These are phyloP conservation scores for Apiospora marii DNA, from an alignment of 2,329 filamentous ascomycete species.

Conservation along the genomic window DNA sequence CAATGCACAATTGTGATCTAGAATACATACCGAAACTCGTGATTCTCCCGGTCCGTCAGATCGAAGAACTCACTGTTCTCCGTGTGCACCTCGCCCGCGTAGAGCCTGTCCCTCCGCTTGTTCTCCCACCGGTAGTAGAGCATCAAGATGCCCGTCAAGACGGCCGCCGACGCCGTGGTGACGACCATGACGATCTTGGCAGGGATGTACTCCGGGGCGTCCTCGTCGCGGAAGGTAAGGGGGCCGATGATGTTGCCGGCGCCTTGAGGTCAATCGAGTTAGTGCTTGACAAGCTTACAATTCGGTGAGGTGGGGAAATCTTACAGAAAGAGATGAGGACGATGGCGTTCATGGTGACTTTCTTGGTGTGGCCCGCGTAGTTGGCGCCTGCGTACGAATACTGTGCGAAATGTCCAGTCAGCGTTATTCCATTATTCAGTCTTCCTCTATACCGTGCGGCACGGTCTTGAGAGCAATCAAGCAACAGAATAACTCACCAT, in stretches of 20 bases:
- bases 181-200: slow-evolving; percentile 64
- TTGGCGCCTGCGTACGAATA: slow-evolving; percentile 24
- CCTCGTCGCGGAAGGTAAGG: slow-evolving; percentile 60
- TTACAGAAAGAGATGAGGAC: slow-evolving; percentile 22
- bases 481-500: slow-evolving; percentile 29
- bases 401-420: not conserved
- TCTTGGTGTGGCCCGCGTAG: slow-evolving; percentile 24
- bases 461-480: not conserved
- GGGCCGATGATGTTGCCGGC: slow-evolving; percentile 52
- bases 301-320: not conserved
- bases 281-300: not conserved
- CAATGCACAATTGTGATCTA: not conserved
- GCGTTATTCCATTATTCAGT: no score
- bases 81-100: slow-evolving; percentile 24
- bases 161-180: slow-evolving; percentile 39
- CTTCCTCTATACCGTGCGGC: not conserved
- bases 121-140: slow-evolving; percentile 33
- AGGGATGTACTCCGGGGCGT: slow-evolving; percentile 60
- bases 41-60: slow-evolving; percentile 29
- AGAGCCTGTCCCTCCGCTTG: slow-evolving; percentile 24
- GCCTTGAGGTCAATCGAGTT: not conserved
- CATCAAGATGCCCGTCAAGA: slow-evolving; percentile 35
- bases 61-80: slow-evolving; percentile 25
- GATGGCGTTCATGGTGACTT: slow-evolving; percentile 24
- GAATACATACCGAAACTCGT: slow-evolving; percentile 30